A percentile compares a stretch with the other conserved stretches of the same genome.
These are phyloP conservation scores for Leucocoprinus sp. DNA, from an alignment of 768 basidiomycete genomes.

Conservation along the genomic window DNA sequence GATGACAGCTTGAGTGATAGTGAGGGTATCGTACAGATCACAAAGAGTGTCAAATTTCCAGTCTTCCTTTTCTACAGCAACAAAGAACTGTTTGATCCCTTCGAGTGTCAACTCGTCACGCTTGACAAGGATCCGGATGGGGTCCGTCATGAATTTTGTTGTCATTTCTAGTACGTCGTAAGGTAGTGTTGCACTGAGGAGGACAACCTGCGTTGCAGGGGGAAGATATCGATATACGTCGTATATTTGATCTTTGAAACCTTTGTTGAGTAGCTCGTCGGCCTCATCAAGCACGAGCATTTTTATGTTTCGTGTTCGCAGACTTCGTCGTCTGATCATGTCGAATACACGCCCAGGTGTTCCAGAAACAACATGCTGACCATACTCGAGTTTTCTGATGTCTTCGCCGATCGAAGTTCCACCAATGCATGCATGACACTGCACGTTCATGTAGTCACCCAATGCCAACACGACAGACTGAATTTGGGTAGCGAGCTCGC, in stretches of 20 bases:
- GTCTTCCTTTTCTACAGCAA: constrained; percentile 98
- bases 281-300: constrained; percentile 94
- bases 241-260: constrained; percentile 99
- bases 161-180: constrained; percentile 99
- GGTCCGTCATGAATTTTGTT: constrained; percentile 99
- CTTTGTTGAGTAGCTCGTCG: constrained; percentile 94
- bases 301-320: constrained; percentile 96
- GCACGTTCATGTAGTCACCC: constrained; percentile 99
- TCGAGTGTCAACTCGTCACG: constrained; percentile 98
- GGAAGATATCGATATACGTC: constrained; percentile 98
- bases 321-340: constrained; percentile 92
- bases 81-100: constrained; percentile 94
- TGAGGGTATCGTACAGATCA: constrained; percentile 96
- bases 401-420: constrained; percentile 97
- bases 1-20: constrained; percentile 98
- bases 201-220: constrained; percentile 93
- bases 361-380: constrained; percentile 95
- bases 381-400: constrained; percentile 93
- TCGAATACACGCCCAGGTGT: constrained; percentile 98
- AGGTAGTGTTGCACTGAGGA: constrained; percentile 92
- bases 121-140: constrained; percentile 96
- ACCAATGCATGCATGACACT: constrained; percentile 97
- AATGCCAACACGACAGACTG: constrained; percentile 94
- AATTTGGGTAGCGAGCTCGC: constrained; percentile 98
- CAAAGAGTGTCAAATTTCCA: constrained; percentile 99